phyloP scores from a whole-genome alignment of 345 rosid genomes.

The Reutealis trisperma region DNA sequence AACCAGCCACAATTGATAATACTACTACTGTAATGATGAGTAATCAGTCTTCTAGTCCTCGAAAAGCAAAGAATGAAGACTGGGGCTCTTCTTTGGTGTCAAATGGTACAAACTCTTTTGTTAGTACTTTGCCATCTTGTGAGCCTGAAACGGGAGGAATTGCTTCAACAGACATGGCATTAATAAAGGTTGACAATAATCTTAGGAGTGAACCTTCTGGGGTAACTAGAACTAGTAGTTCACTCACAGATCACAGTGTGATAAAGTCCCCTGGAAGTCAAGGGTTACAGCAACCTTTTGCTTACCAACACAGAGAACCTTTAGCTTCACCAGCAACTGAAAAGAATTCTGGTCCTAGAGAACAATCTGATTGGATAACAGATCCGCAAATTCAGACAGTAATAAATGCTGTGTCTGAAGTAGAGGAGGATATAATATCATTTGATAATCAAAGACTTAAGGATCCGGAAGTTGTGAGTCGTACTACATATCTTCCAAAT shows the following conservation, averaged over 20 bases:
- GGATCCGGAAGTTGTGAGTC: conserved; percentile 57
- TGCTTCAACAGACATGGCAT: conserved; percentile 19
- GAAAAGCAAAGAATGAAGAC: conserved; percentile 17
- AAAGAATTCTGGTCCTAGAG: conserved; percentile 19
- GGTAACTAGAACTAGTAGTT: conserved; percentile 27
- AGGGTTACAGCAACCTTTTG: conserved; percentile 34
- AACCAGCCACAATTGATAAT: conserved; percentile 16
- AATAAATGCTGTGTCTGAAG: conserved; percentile 30
- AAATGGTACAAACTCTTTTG: conserved; percentile 2
- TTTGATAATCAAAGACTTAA: conserved; percentile 56
- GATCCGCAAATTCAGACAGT: conserved; percentile 12
- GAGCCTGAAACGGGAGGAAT: conserved; percentile 21
- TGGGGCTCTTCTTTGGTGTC: conserved; percentile 12
- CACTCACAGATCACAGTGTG: conserved; percentile 41
- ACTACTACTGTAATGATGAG: conserved; percentile 4
- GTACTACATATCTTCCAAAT: conserved; percentile 32
- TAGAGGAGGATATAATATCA: conserved; percentile 65
- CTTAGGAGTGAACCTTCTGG: conserved; percentile 37
- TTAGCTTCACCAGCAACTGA: conserved; percentile 31
- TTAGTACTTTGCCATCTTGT: neutral
- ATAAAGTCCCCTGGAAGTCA: conserved; percentile 39
- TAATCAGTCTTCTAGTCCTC: conserved; percentile 14
- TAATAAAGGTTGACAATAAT: conserved; percentile 41
- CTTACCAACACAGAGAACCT: conserved; percentile 19
- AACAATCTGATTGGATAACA: conserved; percentile 15